Evolutionary conservation across 768 basidiomycete species (phyloP).

Genomic region (Boletales sp.): DNA sequence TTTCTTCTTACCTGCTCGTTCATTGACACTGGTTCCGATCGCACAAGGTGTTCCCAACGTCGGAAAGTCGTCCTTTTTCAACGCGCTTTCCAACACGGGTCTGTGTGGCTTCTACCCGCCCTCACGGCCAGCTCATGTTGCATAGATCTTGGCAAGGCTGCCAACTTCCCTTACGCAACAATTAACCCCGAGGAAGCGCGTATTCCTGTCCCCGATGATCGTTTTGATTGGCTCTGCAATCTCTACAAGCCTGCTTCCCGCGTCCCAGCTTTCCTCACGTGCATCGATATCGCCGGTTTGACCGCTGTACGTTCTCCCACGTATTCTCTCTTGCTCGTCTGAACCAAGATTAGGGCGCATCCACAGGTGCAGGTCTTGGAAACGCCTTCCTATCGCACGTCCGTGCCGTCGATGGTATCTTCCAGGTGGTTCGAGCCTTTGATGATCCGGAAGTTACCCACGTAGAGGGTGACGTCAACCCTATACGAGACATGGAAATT

Average conservation of each 20-base stretch:
- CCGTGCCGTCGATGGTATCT: conserved; percentile 97
- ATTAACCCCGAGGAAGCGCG: conserved; percentile 96
- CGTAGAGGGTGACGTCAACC: conserved; percentile 97
- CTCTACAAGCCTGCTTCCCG: conserved; percentile 84
- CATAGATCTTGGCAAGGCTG: conserved; percentile 85
- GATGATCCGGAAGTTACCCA: conserved; percentile 99
- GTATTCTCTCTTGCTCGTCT: conserved; percentile 10
- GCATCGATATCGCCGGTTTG: conserved; percentile 97
- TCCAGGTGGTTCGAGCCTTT: conserved; percentile 96
- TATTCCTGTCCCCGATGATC: conserved; percentile 89
- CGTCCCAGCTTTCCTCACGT: conserved; percentile 93
- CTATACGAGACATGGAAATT: conserved; percentile 94
- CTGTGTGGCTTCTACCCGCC: conserved; percentile 16
- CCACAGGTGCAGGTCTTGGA: conserved; percentile 95
- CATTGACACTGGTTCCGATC: neutral
- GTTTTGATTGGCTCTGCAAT: conserved; percentile 93
- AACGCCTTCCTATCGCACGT: conserved; percentile 98
- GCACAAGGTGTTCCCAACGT: conserved; percentile 85
- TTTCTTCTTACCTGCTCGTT: neutral
- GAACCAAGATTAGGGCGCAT: conserved; percentile 65
- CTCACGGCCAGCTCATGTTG: conserved; percentile 4
- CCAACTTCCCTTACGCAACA: conserved; percentile 95
- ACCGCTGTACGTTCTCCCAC: conserved; percentile 65
- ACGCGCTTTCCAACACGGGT: conserved; percentile 90
- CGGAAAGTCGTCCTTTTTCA: conserved; percentile 99